Evolutionary conservation across 202 grass and related monocot species (phyloP), one percentile per base, ranked within the genome.

Genomic region (Miscanthus sacchariflorus): DNA sequence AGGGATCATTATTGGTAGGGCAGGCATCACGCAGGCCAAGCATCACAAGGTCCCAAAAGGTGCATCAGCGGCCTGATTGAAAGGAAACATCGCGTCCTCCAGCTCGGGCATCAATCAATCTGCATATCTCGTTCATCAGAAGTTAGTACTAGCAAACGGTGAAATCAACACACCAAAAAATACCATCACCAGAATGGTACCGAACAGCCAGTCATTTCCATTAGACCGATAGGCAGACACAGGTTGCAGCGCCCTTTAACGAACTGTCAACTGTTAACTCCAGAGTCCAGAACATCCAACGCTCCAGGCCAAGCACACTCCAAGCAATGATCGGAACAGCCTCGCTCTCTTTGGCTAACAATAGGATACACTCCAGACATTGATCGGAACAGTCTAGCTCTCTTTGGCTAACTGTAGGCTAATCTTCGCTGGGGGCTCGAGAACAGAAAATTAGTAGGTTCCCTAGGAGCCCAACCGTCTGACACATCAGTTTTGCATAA

Each of bases 81-180:
- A 59, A 46, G 23, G 72, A 56, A 79, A 23, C 46, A 45, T 43
- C 46, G 17, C 5, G 45, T 42, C 15, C 58, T 56, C 71, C 79
- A 42, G 61, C 59, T 82, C 11, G 30, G 25, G 27, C 78, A 25
- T 12, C 61, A 45, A 52, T 66, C 9, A 56, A 88, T 77, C 86
- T 82, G 79, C 79, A 88, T 28, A 68, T 42, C 72, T 88, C 36
- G 30, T 76, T 74, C 59, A 63, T 28, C 44, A 81, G 42, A 88
- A 45, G 61, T 82, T 52, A 76, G 79, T 82, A 70, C 61, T 45
- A 21, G 45, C 19, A 43, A 58, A 21, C 61, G 33, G 23, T n/a
- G 58, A 74, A 87, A 82, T 27, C 25, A 82, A 42, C 21, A 28
- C 5, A 15, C 2, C 23, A 8, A 2, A n/a, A 46, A 27, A 56